These are phyloP conservation scores for Cylindrodendrum hubeiense DNA, from an alignment of 2,329 filamentous ascomycete species.

Conservation along the genomic window DNA sequence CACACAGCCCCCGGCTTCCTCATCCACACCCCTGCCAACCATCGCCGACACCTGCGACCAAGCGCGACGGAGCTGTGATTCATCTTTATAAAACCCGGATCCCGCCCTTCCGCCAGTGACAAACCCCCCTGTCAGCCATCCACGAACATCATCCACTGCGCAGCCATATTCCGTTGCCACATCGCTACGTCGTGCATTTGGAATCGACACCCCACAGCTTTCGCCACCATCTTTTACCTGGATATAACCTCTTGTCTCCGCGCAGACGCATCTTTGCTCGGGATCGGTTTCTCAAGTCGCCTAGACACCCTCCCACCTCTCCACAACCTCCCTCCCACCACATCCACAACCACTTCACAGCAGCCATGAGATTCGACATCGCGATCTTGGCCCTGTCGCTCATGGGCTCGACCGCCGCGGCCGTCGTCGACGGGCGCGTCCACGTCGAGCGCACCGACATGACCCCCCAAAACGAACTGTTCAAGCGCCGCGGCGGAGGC, in stretches of 20 bases:
- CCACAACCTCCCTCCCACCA: not conserved
- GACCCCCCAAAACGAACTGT: constrained; percentile 58
- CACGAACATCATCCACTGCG: not conserved
- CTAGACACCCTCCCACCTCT: not conserved
- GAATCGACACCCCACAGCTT: not conserved
- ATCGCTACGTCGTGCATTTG: not conserved
- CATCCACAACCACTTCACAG: constrained; percentile 27
- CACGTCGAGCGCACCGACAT: constrained; percentile 42
- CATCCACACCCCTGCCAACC: not conserved
- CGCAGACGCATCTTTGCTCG: not conserved
- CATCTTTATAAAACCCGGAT: constrained; percentile 1
- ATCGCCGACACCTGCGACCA: not conserved
- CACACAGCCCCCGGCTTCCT: not conserved
- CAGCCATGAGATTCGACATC: constrained; percentile 49
- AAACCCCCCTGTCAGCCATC: constrained; percentile 4
- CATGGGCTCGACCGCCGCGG: constrained; percentile 43
- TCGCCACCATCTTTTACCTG: not conserved
- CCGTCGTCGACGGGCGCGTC: constrained; percentile 38
- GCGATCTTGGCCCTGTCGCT: constrained; percentile 47
- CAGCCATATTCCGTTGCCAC: not conserved
- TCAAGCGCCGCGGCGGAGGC: constrained; percentile 72
- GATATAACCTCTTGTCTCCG: not conserved
- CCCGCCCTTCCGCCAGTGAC: constrained; percentile 5
- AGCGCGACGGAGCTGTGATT: not conserved
- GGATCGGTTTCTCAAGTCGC: not conserved